Base-by-base conservation (phyloP, 139 green algal species). In the Chlamydomonas schloesseri region DNA sequence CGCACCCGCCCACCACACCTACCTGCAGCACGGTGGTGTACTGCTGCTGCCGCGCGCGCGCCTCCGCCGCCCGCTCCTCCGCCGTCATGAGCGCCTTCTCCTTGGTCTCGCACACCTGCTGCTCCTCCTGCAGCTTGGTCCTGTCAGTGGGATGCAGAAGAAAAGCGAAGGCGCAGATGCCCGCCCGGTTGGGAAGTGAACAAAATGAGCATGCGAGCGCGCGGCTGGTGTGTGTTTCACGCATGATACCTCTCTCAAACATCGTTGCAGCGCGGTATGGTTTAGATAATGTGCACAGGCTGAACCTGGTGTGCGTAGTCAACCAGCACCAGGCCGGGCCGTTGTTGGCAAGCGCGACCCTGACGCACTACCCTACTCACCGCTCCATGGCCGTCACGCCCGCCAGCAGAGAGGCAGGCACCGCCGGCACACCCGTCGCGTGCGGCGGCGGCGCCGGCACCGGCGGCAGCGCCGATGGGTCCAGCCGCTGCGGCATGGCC, bases 1-100 rank as follows among this genome's bases (percentile, higher is more conserved):
- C 18, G 18, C 55, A 8, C 55, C 55, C 8, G 55, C 55, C 55
- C 83, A 4, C 60, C 69, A 80, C 70, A 90, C 89, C 64, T 93
- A 90, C 89, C 64, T 93, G 90, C 79, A 96, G 85, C 23, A 78
- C 90, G 0, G 33, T 60, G 47, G 91, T 91, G 50, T 89, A 90
- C 31, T 84, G 88, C 36, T 79, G 70, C 62, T 93, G n/a, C 3
- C 88, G 83, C 47, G 86, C 83, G 62, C 89, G 80, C 23, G 82
- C 36, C 33, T 55, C 57, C 24, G 84, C 89, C 31, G 81, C 81
- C 9, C 89, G 42, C 60, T 86, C 89, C 69, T 92, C 79, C 6
- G 72, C 89, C 6, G 68, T 60, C 1, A 67, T 55, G 62, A 90
- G 74, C 74, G 71, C 60, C 31, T 58, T 50, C 81, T 90, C 85